Evolutionary conservation across 257 asterid species (phyloP), one percentile per base, ranked within the genome.

Genomic region (Coffea canephora): DNA sequence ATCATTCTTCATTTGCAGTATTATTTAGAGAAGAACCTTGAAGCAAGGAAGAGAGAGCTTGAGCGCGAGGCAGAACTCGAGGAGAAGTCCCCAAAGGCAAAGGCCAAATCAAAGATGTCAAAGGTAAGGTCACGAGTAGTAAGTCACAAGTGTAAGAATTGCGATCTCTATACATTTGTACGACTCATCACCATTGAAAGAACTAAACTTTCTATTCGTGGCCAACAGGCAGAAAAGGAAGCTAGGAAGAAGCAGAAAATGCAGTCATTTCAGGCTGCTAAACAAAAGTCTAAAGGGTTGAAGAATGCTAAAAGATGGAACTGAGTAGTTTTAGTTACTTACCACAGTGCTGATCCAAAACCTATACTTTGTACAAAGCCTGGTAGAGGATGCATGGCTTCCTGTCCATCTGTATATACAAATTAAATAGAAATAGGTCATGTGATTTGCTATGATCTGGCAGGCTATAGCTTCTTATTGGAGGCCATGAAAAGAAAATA

Each of bases 51-150:
- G 70, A 91, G 86, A 86, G 97, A 88, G 84, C 94, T 94, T n/a
- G 99, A 96, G 84, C 89, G 99, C n/a, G 98, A 96, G 88, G 99
- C 96, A 27, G 99, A 96, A 91, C 85, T 96, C 3, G 97, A 96
- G 73, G 97, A 91, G 57, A 92, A 91, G 87, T 86, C 98, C 78
- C 97, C 99, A 2, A 96, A 96, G 86, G 91, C 92, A 11, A 96
- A 94, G 91, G 97, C 99, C 43, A 96, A 96, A 85, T 92, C 99
- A 83, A 96, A 96, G 91, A 94, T 94, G 99, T 90, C 99, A 61
- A 96, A 96, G 98, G 99, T 94, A 86, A 72, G 59, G 69, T n/a
- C 55, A 36, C 16, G 36, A 43, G 34, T 76, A 11, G 50, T 65
- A 36, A 11, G 50, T 65, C 50, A 15, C 23, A 65, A 66, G 39